Evolutionary conservation across 2,329 filamentous ascomycete species (phyloP).

Genomic region (Leptodontidium sp.): DNA sequence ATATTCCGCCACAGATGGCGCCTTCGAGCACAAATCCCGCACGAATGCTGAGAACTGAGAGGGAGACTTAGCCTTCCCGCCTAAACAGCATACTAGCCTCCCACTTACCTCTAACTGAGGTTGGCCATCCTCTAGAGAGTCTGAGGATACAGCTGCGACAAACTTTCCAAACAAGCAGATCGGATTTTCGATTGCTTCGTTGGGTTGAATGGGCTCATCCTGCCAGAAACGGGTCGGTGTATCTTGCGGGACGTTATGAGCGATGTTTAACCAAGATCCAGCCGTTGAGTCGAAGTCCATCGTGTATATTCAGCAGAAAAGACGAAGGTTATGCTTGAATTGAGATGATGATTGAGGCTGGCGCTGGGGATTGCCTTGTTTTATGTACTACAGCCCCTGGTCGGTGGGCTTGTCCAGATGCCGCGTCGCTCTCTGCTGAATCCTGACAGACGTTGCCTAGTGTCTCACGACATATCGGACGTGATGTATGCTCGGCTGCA

Average conservation of each 20-base stretch:
- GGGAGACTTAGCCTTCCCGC: background rate
- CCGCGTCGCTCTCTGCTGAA: background rate
- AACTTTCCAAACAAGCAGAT: background rate
- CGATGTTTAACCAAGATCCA: background rate
- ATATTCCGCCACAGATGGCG: background rate
- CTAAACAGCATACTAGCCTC: background rate
- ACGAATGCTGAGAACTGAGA: background rate
- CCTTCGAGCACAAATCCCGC: background rate
- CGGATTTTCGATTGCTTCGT: background rate
- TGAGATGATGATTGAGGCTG: background rate
- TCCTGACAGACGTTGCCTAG: background rate
- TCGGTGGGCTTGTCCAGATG: background rate
- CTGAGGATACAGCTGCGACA: too few relatives aligned
- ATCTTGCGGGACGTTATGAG: background rate
- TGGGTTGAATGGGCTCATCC: background rate
- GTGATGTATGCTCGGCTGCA: background rate
- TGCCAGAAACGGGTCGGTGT: background rate
- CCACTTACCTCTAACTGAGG: background rate
- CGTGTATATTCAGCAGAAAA: background rate
- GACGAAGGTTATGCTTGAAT: background rate
- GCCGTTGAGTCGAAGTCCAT: background rate
- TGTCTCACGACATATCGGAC: background rate
- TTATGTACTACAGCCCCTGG: too few relatives aligned
- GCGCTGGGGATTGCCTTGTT: too few relatives aligned
- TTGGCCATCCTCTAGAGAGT: too few relatives aligned